phyloP scores from a whole-genome alignment of 495 filamentous ascomycete species.

The Lepidopterella palustris region DNA sequence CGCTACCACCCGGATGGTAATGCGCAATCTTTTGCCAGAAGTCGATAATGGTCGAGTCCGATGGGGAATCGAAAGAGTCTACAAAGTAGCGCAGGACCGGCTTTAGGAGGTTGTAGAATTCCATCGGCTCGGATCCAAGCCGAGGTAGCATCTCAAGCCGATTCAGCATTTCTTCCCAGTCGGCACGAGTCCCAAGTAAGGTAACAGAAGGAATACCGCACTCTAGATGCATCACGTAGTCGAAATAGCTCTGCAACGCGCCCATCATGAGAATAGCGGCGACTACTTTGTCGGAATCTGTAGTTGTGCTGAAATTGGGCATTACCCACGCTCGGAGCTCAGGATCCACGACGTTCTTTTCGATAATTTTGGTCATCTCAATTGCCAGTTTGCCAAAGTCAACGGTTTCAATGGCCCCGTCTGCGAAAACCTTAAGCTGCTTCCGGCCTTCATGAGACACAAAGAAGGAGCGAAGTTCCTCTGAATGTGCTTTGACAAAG shows the following conservation, averaged over 20 bases:
- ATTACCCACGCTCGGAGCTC: constrained; percentile 38
- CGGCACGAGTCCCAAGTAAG: constrained; percentile 36
- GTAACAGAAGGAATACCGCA: constrained; percentile 44
- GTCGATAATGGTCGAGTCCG: background rate
- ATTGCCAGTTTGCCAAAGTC: constrained; percentile 28
- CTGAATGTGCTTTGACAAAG: constrained; percentile 46
- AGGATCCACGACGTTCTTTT: constrained; percentile 36
- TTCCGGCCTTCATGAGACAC: constrained; percentile 43
- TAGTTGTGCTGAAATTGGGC: constrained; percentile 44
- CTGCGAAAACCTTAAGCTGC: constrained; percentile 37
- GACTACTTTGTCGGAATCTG: constrained; percentile 37
- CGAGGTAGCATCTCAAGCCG: constrained; percentile 32
- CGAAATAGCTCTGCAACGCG: constrained; percentile 44
- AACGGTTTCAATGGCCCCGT: background rate
- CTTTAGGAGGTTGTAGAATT: constrained; percentile 27
- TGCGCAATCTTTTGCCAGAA: background rate
- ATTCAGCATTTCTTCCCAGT: constrained; percentile 38
- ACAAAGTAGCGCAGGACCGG: constrained; percentile 37
- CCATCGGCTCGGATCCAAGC: constrained; percentile 33
- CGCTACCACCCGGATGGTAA: background rate
- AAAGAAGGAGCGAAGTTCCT: constrained; percentile 41
- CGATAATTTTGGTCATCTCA: constrained; percentile 38
- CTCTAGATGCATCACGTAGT: constrained; percentile 35
- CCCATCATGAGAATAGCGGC: constrained; percentile 44
- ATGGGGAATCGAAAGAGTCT: constrained; percentile 25